Conservation (phyloP, 2,329 filamentous ascomycete species). For the Hypoxylon sp. region DNA sequence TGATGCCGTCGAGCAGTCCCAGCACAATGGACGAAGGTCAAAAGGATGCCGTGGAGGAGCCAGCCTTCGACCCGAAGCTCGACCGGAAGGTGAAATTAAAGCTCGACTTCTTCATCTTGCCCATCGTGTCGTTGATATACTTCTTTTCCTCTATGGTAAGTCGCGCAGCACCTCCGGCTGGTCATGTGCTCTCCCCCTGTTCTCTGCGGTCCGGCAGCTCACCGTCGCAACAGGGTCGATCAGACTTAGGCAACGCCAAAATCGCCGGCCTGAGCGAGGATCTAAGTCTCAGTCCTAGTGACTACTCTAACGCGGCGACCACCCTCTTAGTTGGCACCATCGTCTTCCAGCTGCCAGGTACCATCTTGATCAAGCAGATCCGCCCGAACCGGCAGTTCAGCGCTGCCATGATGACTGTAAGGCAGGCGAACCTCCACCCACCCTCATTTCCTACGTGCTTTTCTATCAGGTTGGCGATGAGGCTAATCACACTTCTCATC, state of each 20-base stretch:
- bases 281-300: slow-evolving; percentile 25
- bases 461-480: background rate
- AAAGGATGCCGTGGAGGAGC: slow-evolving; percentile 21
- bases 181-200: too few species aligned
- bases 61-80: slow-evolving; percentile 25
- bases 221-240: slow-evolving; percentile 34
- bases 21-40: slow-evolving; percentile 9
- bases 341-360: slow-evolving; percentile 39
- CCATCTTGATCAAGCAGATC: slow-evolving; percentile 37
- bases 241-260: slow-evolving; percentile 40
- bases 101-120: slow-evolving; percentile 38
- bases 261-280: slow-evolving; percentile 38
- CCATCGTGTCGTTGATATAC: slow-evolving; percentile 36
- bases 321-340: slow-evolving; percentile 35
- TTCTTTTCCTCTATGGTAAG: slow-evolving; percentile 39
- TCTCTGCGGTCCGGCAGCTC: slow-evolving; percentile 7
- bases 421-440: slow-evolving; percentile 4
- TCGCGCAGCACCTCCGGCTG: background rate
- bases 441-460: background rate
- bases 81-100: slow-evolving; percentile 36
- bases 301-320: slow-evolving; percentile 36
- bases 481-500: slow-evolving; percentile 20
- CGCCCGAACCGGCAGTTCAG: slow-evolving; percentile 36
- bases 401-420: slow-evolving; percentile 35
- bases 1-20: slow-evolving; percentile 5